Conservation (phyloP, 805 yeast species). For the Starmerella khaoyaiensis region DNA sequence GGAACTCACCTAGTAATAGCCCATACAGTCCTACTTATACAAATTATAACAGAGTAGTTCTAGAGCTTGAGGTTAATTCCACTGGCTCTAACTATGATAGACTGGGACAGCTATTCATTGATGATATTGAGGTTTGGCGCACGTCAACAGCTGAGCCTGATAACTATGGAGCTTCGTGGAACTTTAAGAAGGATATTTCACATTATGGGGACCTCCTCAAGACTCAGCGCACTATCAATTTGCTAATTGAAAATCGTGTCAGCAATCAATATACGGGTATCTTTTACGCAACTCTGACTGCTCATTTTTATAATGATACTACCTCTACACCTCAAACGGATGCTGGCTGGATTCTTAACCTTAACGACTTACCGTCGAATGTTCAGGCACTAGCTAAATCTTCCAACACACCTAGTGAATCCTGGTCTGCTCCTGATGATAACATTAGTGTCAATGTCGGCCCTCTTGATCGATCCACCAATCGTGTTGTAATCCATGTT, state of each 20-base stretch:
- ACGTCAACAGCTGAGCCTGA: conserved; percentile 76
- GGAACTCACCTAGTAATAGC: conserved; percentile 25
- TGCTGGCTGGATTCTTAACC: conserved; percentile 18
- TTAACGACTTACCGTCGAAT: conserved; percentile 8
- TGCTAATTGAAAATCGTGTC: conserved; percentile 44
- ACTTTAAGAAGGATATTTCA: conserved; percentile 55
- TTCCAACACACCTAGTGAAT: neutral
- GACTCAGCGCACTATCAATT: conserved; percentile 8
- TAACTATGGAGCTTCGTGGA: conserved; percentile 36
- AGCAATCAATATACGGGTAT: conserved; percentile 45
- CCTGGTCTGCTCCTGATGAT: conserved; percentile 19
- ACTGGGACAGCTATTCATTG: conserved; percentile 27
- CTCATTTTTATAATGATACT: conserved; percentile 34
- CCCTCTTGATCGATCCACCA: conserved; percentile 14
- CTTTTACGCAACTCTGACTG: conserved; percentile 42
- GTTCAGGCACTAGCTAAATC: conserved; percentile 12
- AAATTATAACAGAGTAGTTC: conserved; percentile 28
- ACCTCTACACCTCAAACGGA: conserved; percentile 5
- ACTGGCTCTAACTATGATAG: conserved; percentile 31
- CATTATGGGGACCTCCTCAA: conserved; percentile 41
- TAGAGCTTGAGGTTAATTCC: conserved; percentile 27
- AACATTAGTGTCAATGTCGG: conserved; percentile 12
- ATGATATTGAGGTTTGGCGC: conserved; percentile 63
- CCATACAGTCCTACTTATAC: conserved; percentile 26
- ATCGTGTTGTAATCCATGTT: conserved; percentile 40